These are phyloP conservation scores for Aspergillus quadricinctus DNA, from an alignment of 2,329 filamentous ascomycete genomes.

Conservation along the genomic window DNA sequence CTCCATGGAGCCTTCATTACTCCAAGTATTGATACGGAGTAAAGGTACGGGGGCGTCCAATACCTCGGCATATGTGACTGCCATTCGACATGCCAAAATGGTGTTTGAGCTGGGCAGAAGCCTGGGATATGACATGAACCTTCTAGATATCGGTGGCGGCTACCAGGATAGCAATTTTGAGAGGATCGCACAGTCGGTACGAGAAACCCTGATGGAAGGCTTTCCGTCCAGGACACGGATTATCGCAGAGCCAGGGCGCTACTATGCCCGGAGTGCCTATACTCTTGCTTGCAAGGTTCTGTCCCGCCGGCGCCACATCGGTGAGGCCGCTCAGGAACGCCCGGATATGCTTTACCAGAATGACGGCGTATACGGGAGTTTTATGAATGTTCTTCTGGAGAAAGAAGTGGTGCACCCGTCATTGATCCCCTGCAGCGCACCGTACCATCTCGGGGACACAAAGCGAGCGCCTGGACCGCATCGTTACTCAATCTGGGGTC, in stretches of 20 bases:
- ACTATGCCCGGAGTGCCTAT: constrained; percentile 18
- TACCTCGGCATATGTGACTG: constrained; percentile 13
- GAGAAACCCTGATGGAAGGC: neutral
- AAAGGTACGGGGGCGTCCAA: constrained; percentile 18
- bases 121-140: constrained; percentile 13
- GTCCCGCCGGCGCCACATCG: constrained; percentile 14
- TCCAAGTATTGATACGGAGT: neutral
- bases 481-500: constrained; percentile 25
- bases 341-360: constrained; percentile 27
- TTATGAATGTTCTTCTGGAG: constrained; percentile 15
- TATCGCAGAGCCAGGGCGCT: constrained; percentile 25
- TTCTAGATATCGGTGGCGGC: constrained; percentile 25
- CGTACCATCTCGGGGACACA: neutral
- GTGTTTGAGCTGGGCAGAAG: constrained; percentile 14
- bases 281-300: constrained; percentile 22
- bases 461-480: constrained; percentile 2
- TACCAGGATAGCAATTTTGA: constrained; percentile 21
- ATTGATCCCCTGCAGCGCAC: constrained; percentile 1
- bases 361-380: constrained; percentile 26
- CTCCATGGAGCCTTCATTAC: neutral
- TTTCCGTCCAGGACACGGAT: constrained; percentile 10
- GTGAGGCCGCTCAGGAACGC: neutral
- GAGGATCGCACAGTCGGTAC: constrained; percentile 8
- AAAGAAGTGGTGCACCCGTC: constrained; percentile 8
- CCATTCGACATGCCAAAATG: constrained; percentile 14